Conservation (phyloP, 169 alveolate species). For the Plasmodium fragile region DNA sequence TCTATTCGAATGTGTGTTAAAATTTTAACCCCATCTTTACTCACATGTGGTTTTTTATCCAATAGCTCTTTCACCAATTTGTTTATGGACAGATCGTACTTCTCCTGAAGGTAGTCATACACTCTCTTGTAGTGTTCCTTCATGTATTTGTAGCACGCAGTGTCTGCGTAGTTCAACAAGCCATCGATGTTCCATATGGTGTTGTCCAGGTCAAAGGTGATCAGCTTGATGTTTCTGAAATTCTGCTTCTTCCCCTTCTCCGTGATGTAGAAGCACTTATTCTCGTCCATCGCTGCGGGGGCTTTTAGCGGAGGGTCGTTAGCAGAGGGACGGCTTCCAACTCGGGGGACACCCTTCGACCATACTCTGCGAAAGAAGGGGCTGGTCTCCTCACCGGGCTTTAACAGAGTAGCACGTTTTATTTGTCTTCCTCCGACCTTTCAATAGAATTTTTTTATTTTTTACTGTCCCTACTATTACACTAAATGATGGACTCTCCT, state of each 20-base stretch:
- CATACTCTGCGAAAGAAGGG: neutral
- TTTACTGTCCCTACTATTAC: neutral
- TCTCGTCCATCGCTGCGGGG: slow-evolving; percentile 3
- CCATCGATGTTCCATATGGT: slow-evolving; percentile 74
- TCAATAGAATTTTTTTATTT: neutral
- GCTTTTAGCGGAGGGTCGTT: neutral
- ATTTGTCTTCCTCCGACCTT: neutral
- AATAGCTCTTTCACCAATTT: slow-evolving; percentile 26
- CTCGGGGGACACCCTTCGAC: neutral
- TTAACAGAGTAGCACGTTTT: neutral
- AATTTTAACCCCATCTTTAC: slow-evolving; percentile 29
- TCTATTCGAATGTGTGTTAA: slow-evolving; percentile 42
- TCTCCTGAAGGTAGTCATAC: slow-evolving; percentile 48
- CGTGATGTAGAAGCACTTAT: slow-evolving; percentile 33
- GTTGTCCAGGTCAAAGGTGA: slow-evolving; percentile 65
- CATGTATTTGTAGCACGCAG: slow-evolving; percentile 67
- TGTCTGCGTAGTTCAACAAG: slow-evolving; percentile 50
- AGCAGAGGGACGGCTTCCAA: neutral
- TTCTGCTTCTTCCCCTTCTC: slow-evolving; percentile 43
- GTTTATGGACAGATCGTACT: slow-evolving; percentile 37
- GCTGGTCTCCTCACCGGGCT: neutral
- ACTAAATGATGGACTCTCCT: neutral
- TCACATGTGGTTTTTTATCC: slow-evolving; percentile 5
- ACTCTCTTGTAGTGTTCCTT: slow-evolving; percentile 20
- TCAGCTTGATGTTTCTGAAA: slow-evolving; percentile 42